Evolutionary conservation across 2,329 filamentous ascomycete species (phyloP).

Genomic region (Aspergillus versicolor): DNA sequence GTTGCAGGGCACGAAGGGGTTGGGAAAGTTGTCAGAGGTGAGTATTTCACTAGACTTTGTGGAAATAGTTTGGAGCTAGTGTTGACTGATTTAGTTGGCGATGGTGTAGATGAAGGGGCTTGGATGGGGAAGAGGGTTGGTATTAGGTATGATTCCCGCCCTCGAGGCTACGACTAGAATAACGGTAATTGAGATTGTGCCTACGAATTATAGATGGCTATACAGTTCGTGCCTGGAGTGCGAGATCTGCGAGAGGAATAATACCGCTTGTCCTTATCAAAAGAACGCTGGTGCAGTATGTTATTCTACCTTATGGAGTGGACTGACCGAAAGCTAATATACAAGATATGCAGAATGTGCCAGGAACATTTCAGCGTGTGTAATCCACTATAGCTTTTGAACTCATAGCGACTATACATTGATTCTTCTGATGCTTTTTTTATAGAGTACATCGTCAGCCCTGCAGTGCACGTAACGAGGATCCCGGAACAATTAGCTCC

Average conservation of each 20-base stretch:
- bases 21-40: conserved; percentile 41
- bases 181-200: background rate
- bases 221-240: conserved; percentile 40
- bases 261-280: conserved; percentile 40
- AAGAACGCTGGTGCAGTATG: conserved; percentile 39
- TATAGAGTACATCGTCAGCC: conserved; percentile 35
- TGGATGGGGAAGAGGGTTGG: conserved; percentile 34
- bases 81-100: conserved; percentile 23
- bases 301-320: background rate
- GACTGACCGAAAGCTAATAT: background rate
- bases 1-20: conserved; percentile 51
- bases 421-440: background rate
- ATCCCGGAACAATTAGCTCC: conserved; percentile 34
- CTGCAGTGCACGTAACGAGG: conserved; percentile 35
- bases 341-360: conserved; percentile 29
- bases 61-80: background rate
- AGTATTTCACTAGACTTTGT: background rate
- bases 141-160: conserved; percentile 22
- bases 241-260: conserved; percentile 38
- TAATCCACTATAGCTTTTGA: background rate
- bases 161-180: background rate
- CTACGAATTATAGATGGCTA: conserved; percentile 30
- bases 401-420: background rate
- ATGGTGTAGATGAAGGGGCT: conserved; percentile 23
- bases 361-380: conserved; percentile 39